These are phyloP conservation scores for Aureobasidium sp. DNA, from an alignment of 2,329 filamentous ascomycete genomes.

Conservation along the genomic window DNA sequence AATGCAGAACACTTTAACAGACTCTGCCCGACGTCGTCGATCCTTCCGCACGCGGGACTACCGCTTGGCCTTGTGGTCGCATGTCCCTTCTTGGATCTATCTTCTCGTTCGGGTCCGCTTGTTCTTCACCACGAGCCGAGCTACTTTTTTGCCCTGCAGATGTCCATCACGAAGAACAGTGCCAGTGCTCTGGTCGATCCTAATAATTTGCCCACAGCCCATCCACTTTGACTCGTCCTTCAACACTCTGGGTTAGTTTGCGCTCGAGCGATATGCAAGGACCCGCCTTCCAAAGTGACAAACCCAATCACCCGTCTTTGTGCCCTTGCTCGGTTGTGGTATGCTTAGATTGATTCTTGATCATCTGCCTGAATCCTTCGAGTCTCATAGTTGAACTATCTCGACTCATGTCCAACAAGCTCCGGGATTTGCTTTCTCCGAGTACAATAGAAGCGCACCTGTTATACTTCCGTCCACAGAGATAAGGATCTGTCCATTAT, in stretches of 20 bases:
- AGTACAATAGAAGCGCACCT: neutral
- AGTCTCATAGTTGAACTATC: neutral
- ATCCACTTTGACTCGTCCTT: neutral
- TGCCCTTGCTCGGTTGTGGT: neutral
- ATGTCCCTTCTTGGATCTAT: neutral
- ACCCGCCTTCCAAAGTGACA: neutral
- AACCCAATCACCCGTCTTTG: neutral
- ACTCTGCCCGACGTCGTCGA: neutral
- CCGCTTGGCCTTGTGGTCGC: neutral
- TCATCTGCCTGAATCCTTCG: neutral
- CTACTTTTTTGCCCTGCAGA: neutral
- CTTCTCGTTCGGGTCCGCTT: neutral
- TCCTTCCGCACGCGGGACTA: neutral
- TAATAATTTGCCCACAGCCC: neutral
- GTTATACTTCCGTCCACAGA: neutral
- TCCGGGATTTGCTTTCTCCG: neutral
- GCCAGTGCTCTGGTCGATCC: neutral
- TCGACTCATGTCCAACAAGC: neutral
- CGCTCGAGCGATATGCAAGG: neutral
- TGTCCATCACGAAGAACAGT: neutral
- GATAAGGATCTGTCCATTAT: neutral
- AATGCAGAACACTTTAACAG: neutral
- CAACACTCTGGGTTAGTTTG: neutral
- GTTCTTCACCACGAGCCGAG: neutral
- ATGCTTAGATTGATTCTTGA: neutral